Base-by-base conservation (phyloP, 2,329 filamentous ascomycete species). In the Daldinia sp. region DNA sequence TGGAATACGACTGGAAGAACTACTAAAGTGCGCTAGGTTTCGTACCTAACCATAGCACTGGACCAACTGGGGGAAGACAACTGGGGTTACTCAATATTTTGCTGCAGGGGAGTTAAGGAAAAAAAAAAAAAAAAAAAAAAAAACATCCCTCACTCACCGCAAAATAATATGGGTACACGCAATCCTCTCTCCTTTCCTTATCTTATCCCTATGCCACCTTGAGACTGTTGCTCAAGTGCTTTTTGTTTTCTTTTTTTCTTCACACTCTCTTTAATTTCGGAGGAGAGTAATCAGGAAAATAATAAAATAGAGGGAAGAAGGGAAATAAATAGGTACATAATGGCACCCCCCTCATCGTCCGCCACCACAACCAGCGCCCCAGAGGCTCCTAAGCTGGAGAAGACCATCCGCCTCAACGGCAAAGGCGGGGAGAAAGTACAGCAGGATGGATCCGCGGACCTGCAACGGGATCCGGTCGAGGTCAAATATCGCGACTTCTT, bases 401-500 rank as follows among this genome's bases (percentile, higher is more conserved):
- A 66, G 61, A 71, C 68, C 1, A 71, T 70, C 50, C 66, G 66
- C 15, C 58, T 71, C 55, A 68, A 72, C 49, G 69, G 57, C 15
- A 66, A 71, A 50, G 64, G 59, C 62, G 65, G 56, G 29, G 63
- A 62, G 15, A 27, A 41, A 29, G 49, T 45, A 21, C 49, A 63
- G 55, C 49, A 63, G 55, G 64, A 65, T 47, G 59, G 48, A 41
- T 39, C 51, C 35, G 23, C 56, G 17, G 67, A 67, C 45, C 52
- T 64, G 3, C 52, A 79, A 59, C 74, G 77, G 54, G 77, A 84
- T 54, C 72, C 75, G 29, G 66, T 78, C 55, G 78, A 81, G 70
- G 67, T 73, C n/a, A 77, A 76, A 52, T 76, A 82, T 67, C 73
- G 88, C 66, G 85, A 89, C 77, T 98, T 98, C 84, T 97, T 96